Base-by-base conservation (phyloP, 169 alveolate species). In the Plasmodium vinckei region DNA sequence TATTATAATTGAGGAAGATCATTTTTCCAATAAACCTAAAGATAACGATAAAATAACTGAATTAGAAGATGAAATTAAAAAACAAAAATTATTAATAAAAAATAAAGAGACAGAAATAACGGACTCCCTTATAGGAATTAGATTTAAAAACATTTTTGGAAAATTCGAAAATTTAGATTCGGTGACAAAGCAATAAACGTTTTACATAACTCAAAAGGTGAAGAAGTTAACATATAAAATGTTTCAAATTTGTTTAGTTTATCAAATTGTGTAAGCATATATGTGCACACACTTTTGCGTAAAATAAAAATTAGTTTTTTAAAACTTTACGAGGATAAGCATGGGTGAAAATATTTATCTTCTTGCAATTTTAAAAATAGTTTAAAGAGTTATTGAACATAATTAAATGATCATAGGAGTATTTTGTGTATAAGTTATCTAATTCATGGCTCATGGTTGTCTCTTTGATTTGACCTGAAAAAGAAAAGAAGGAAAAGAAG, bases 131-230 rank as follows among this genome's bases (percentile, higher is more conserved):
- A 77, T 77, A 49, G 88, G 88, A 13, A 77, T 77, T 25, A 77
- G 64, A 64, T 77, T 77, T 64, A 77, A 77, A 59, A 77, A 57
- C 12, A 77, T 77, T 44, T 77, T 77, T 64, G 88, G 88, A 21
- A 77, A 77, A 1, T 77, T 77, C 25, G 70, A 77, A 44, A 79
- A 77, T 57, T 63, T 77, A 5, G 72, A 72, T 12, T 12, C 59
- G 12, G 59, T 5, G 5, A 21, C 5, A 15, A 15, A 15, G 1
- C n/a, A 12, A 0, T 51, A 13, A 13, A 13, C 2, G 6, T 2
- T 3, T 51, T 51, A 12, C 59, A 12, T 15, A 3, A 7, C 7
- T 51, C 9, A 3, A 73, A 73, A 60, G 47, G 57, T 59, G 59
- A n/a, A 33, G 5, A 27, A 27, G 3, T 27, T 0, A 27, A 27